Conservation (phyloP, 140 eudicot genomes). For the Flaveria floridana region DNA sequence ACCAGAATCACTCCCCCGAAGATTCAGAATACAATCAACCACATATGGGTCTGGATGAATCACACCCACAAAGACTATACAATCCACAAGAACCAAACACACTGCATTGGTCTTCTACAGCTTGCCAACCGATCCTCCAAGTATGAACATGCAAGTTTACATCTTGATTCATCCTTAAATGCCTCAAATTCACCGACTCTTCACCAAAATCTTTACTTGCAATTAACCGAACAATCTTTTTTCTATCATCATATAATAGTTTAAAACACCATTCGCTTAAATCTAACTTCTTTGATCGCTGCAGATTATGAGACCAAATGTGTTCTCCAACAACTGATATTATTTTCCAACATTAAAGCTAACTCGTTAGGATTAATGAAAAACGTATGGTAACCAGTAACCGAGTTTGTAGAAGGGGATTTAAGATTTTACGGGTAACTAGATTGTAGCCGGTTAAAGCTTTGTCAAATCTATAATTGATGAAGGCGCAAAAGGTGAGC, state of each 20-base stretch:
- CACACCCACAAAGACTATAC: constrained; percentile 58
- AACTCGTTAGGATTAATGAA: constrained; percentile 50
- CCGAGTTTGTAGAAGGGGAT: constrained; percentile 52
- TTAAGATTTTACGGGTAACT: constrained; percentile 59
- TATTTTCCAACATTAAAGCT: constrained; percentile 67
- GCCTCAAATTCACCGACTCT: constrained; percentile 50
- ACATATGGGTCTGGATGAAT: constrained; percentile 58
- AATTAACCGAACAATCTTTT: constrained; percentile 49
- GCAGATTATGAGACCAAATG: constrained; percentile 30
- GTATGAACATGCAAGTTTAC: neutral
- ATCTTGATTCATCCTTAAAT: constrained; percentile 21
- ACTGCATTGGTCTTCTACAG: constrained; percentile 61
- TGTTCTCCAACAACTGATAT: constrained; percentile 72
- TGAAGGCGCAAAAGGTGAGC: too few relatives aligned
- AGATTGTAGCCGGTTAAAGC: constrained; percentile 61
- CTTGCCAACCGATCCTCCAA: constrained; percentile 80
- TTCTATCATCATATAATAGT: constrained; percentile 42
- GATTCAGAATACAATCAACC: constrained; percentile 48
- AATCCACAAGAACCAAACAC: constrained; percentile 76
- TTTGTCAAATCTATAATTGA: constrained; percentile 39
- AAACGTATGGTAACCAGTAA: constrained; percentile 56
- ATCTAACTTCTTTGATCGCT: constrained; percentile 54
- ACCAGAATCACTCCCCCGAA: constrained; percentile 30
- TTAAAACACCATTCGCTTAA: constrained; percentile 56
- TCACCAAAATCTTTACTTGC: constrained; percentile 66